A percentile compares a stretch with the other conserved stretches of the same genome.
Evolutionary conservation across 2,329 filamentous ascomycete genomes (phyloP).

Genomic region (Pseudovirgaria hyperparasitica): DNA sequence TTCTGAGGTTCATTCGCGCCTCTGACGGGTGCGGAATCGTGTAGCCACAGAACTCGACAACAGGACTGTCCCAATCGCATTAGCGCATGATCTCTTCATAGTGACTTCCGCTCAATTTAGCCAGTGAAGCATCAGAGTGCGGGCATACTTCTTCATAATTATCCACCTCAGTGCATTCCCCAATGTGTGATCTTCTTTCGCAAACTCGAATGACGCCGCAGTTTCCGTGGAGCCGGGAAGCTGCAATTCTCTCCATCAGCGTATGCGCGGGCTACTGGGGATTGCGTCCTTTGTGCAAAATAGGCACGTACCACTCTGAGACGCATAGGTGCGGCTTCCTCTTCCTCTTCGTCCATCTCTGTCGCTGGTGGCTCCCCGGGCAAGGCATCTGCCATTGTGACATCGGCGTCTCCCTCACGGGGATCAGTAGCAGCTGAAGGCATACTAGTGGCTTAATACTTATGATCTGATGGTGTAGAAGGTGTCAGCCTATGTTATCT

Average conservation of each 20-base stretch:
- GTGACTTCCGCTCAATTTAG: neutral
- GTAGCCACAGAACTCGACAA: conserved; percentile 97
- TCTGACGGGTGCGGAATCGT: conserved; percentile 96
- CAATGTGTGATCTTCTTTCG: conserved; percentile 86
- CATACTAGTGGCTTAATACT: too few relatives aligned
- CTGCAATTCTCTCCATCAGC: too few relatives aligned
- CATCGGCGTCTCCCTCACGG: too few relatives aligned
- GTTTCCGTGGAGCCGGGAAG: conserved; percentile 72
- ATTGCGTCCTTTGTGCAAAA: too few relatives aligned
- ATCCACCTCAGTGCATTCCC: conserved; percentile 90
- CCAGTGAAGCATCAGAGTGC: too few relatives aligned
- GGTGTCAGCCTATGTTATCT: too few relatives aligned
- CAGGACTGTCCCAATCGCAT: conserved; percentile 46
- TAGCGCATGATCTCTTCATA: neutral
- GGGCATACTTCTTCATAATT: conserved; percentile 91
- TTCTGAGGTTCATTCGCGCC: conserved; percentile 89
- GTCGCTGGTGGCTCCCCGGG: conserved; percentile 38
- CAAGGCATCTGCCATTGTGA: conserved; percentile 16
- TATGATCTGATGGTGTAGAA: too few relatives aligned
- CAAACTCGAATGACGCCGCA: conserved; percentile 89
- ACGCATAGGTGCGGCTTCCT: conserved; percentile 29
- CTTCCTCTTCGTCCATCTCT: conserved; percentile 33
- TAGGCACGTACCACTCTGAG: conserved; percentile 33
- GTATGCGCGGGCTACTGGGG: too few relatives aligned
- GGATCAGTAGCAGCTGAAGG: too few relatives aligned